A percentile compares a stretch with the other conserved stretches of the same genome.
phyloP scores from a whole-genome alignment of 768 basidiomycete genomes.

The Heimioporus sp. region DNA sequence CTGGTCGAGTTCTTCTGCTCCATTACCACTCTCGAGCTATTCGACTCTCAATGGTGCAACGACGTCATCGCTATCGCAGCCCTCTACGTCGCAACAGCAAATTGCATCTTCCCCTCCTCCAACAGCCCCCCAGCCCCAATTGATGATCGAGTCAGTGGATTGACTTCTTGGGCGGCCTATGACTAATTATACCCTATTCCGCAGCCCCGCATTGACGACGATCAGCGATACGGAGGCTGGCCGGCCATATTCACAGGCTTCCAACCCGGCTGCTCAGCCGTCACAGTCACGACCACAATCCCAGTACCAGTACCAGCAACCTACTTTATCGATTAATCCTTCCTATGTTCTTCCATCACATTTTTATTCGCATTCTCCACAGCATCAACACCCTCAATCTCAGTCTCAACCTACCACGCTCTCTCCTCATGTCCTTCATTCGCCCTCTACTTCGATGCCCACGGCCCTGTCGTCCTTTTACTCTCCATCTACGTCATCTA shows the following conservation, averaged over 20 bases:
- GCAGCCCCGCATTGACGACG: slow-evolving; percentile 59
- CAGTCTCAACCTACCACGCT: slow-evolving; percentile 56
- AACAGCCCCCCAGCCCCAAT: slow-evolving; percentile 30
- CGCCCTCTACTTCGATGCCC: slow-evolving; percentile 42
- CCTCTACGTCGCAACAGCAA: slow-evolving; percentile 32
- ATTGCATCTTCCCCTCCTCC: slow-evolving; percentile 26
- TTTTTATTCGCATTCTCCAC: slow-evolving; percentile 36
- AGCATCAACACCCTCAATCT: slow-evolving; percentile 28
- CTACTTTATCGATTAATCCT: slow-evolving; percentile 43
- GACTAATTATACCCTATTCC: slow-evolving; percentile 13
- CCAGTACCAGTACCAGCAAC: slow-evolving; percentile 40
- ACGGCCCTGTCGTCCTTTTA: slow-evolving; percentile 40
- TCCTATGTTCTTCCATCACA: slow-evolving; percentile 37
- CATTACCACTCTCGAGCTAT: slow-evolving; percentile 66
- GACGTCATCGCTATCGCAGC: slow-evolving; percentile 36
- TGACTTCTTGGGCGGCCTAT: background rate
- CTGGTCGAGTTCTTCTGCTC: slow-evolving; percentile 42
- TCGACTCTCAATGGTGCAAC: slow-evolving; percentile 82
- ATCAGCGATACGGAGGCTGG: slow-evolving; percentile 50
- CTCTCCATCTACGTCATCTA: slow-evolving; percentile 30
- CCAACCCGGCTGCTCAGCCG: slow-evolving; percentile 38
- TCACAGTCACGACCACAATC: slow-evolving; percentile 35
- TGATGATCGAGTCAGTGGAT: slow-evolving; percentile 68
- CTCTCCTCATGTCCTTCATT: slow-evolving; percentile 67
- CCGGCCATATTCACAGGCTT: slow-evolving; percentile 44